phyloP scores from a whole-genome alignment of 306 rosid species.

The Calophaca sinica region DNA sequence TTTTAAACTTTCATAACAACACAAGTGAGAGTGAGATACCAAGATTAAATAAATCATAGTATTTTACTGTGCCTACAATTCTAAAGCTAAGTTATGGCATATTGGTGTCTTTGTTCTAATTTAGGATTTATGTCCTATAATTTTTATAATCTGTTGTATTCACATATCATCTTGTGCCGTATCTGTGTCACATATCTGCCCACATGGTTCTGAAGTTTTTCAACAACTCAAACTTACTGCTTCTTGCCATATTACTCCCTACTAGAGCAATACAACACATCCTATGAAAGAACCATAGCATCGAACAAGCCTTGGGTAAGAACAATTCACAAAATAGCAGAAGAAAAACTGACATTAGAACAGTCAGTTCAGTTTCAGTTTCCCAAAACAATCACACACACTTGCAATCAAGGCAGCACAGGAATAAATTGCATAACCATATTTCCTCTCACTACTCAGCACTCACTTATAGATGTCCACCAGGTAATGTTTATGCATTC shows the following conservation, averaged over 20 bases:
- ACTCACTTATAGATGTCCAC: background rate
- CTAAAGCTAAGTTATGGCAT: background rate
- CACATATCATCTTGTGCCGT: background rate
- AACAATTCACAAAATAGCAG: slow-evolving; percentile 11
- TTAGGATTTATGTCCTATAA: background rate
- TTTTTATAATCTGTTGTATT: background rate
- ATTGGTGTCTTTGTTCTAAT: background rate
- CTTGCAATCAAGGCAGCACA: background rate
- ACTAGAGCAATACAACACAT: slow-evolving; percentile 2
- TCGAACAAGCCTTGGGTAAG: slow-evolving; percentile 15
- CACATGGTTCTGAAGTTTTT: background rate
- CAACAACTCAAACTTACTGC: slow-evolving; percentile 11
- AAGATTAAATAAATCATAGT: background rate
- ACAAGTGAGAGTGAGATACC: background rate
- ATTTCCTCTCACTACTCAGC: background rate
- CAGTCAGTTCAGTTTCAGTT: slow-evolving; percentile 1
- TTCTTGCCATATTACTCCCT: slow-evolving; percentile 21
- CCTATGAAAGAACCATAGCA: slow-evolving; percentile 1
- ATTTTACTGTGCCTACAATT: background rate
- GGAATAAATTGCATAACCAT: slow-evolving; percentile 26
- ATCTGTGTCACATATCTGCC: background rate
- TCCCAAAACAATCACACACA: slow-evolving; percentile 16
- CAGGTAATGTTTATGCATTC: background rate
- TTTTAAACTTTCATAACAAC: background rate
- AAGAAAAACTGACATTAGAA: background rate